Evolutionary conservation across 306 rosid genomes (phyloP).

Genomic region (Lathyrus oleraceus): DNA sequence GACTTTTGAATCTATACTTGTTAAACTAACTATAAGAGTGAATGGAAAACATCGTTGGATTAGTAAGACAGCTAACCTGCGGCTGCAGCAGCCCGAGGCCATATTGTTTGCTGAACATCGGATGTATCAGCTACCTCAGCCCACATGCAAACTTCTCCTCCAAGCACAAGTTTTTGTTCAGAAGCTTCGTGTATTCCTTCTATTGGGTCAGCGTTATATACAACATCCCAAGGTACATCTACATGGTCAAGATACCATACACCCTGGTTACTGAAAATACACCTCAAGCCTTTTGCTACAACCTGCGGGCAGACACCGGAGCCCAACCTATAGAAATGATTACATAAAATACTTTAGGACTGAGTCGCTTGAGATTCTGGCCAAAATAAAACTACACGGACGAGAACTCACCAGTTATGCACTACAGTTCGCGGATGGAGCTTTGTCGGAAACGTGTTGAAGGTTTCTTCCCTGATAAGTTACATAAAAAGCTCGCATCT

Average conservation of each 20-base stretch:
- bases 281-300: slow-evolving; percentile 80
- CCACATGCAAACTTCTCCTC: slow-evolving; percentile 99
- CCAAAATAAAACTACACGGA: slow-evolving; percentile 24
- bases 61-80: slow-evolving; percentile 61
- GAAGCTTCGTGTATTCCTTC: slow-evolving; percentile 64
- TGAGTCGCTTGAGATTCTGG: slow-evolving; percentile 14
- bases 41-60: too few relatives aligned
- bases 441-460: slow-evolving; percentile 64
- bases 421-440: slow-evolving; percentile 88
- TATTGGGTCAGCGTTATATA: slow-evolving; percentile 78
- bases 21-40: too few relatives aligned
- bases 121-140: slow-evolving; percentile 81
- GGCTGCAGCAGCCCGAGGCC: slow-evolving; percentile 99
- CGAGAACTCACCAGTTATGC: slow-evolving; percentile 79
- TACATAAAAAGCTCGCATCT: slow-evolving; percentile 28
- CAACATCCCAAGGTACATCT: slow-evolving; percentile 77
- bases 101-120: slow-evolving; percentile 83
- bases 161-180: slow-evolving; percentile 74
- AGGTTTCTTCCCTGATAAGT: slow-evolving; percentile 93
- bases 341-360: slow-evolving; percentile 17
- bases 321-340: slow-evolving; percentile 62
- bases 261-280: slow-evolving; percentile 95
- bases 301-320: slow-evolving; percentile 86
- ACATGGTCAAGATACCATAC: slow-evolving; percentile 95
- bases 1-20: not conserved